A percentile compares a stretch with the other conserved stretches of the same genome.
phyloP scores from a whole-genome alignment of 768 basidiomycete genomes.

The Obba rivulosa region DNA sequence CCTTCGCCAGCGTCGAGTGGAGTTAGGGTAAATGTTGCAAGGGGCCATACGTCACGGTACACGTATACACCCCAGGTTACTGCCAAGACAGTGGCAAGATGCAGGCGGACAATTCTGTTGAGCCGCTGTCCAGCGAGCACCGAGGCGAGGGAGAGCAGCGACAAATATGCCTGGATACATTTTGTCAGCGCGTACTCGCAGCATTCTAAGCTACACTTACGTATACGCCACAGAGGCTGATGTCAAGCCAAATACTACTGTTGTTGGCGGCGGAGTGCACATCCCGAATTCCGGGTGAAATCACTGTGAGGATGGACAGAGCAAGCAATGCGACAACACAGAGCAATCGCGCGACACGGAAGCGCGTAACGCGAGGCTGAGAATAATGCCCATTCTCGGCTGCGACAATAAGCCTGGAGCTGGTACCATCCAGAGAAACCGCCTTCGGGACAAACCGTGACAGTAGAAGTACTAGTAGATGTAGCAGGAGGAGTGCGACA shows the following conservation, averaged over 20 bases:
- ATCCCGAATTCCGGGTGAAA: conserved; percentile 18
- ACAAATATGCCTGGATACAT: no score
- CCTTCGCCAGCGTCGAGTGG: conserved; percentile 31
- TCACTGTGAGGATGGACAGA: conserved; percentile 40
- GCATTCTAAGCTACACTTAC: no score
- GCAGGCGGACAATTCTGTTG: no score
- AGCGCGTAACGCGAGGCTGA: conserved; percentile 16
- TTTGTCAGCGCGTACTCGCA: no score
- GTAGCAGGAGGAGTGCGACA: conserved; percentile 6
- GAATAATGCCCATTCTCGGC: neutral
- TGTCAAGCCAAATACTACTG: conserved; percentile 2
- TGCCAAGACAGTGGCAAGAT: no score
- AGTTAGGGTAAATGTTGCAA: conserved; percentile 25
- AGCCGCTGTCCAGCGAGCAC: no score
- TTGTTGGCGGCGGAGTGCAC: neutral
- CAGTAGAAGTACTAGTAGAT: conserved; percentile 7
- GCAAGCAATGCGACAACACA: conserved; percentile 42
- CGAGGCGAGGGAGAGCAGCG: no score
- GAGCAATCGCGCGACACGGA: conserved; percentile 41
- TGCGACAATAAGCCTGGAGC: conserved; percentile 1
- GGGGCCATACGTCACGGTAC: no score
- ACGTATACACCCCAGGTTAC: conserved; percentile 35
- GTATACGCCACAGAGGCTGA: conserved; percentile 10
- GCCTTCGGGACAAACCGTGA: conserved; percentile 1
- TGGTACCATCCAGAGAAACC: neutral